Evolutionary conservation across 176 grass and related monocot genomes (phyloP), one percentile per base, ranked within the genome.

Genomic region (Puya raimondii): DNA sequence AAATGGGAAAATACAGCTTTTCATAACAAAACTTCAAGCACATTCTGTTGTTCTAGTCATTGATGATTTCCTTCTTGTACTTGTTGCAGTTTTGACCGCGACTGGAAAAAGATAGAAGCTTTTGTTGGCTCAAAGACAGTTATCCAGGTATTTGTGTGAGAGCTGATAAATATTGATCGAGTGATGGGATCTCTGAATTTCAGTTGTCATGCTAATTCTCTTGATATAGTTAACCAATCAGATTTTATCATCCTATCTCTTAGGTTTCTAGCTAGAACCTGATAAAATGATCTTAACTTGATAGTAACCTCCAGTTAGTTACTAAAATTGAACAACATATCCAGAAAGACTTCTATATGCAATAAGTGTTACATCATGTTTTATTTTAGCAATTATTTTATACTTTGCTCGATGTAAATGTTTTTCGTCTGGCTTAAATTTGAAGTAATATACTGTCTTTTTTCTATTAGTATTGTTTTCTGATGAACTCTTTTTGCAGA

Each of bases 71-170:
- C 17, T 61, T 61, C 48, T 51, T 51, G 27, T 51, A 53, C 48
- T 69, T 56, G 72, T 79, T 85, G 71, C 81, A 96, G 91, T 53
- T 96, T 96, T 85, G 87, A 96, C 63, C 91, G 91, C 76, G 91
- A 90, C 79, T 96, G 87, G 91, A 96, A 96, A 86, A 96, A 96
- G 75, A 96, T 96, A 65, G 91, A 96, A 87, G 87, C 91, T 78
- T 96, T 96, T 87, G 84, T 96, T 81, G 91, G 91, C 23, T 90
- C 91, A 2, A 96, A 96, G 91, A 90, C 87, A 22, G 91, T 96
- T 25, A 96, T 96, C 58, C 91, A 96, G 91, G 91, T 96, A 86
- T 47, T 53, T 76, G 48, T 69, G 66, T 13, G 2, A 17, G n/a
- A 59, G 56, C 56, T 59, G 18, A 58, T 15, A 58, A 20, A 15